Evolutionary conservation across 2,329 filamentous ascomycete genomes (phyloP).

Genomic region (Hypomyces perniciosus): DNA sequence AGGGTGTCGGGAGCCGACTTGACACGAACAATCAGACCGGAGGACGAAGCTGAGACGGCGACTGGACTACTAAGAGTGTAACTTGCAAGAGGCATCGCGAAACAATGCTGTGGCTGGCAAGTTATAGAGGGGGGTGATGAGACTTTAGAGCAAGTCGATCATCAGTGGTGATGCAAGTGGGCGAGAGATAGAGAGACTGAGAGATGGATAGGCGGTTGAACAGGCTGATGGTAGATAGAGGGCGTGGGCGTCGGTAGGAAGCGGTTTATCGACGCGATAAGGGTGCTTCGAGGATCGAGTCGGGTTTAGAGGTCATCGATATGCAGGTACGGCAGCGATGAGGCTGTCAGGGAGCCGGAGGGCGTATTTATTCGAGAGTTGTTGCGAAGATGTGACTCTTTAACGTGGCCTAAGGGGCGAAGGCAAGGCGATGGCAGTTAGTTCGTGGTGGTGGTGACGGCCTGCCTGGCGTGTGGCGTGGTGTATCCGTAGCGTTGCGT

Average conservation of each 20-base stretch:
- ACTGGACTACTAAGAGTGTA: constrained; percentile 47
- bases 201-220: not conserved
- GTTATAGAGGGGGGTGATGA: constrained; percentile 9
- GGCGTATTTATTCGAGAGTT: constrained; percentile 25
- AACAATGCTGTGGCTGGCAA: constrained; percentile 26
- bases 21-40: constrained; percentile 54
- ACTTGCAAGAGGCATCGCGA: constrained; percentile 55
- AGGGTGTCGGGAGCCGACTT: constrained; percentile 35
- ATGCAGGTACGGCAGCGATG: constrained; percentile 29
- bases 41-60: constrained; percentile 56
- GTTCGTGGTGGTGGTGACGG: constrained; percentile 15
- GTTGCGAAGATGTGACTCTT: constrained; percentile 29
- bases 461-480: constrained; percentile 15
- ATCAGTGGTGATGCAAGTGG: constrained; percentile 21
- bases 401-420: constrained; percentile 28
- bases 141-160: constrained; percentile 28
- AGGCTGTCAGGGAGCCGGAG: constrained; percentile 13
- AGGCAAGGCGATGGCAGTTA: constrained; percentile 18
- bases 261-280: constrained; percentile 12
- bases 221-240: constrained; percentile 6
- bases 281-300: constrained; percentile 7
- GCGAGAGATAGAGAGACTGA: not conserved
- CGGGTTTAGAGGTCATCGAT: constrained; percentile 10
- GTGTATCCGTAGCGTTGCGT: constrained; percentile 4
- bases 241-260: constrained; percentile 8